Evolutionary conservation across 768 basidiomycete genomes (phyloP).

Genomic region (Suillus decipiens): DNA sequence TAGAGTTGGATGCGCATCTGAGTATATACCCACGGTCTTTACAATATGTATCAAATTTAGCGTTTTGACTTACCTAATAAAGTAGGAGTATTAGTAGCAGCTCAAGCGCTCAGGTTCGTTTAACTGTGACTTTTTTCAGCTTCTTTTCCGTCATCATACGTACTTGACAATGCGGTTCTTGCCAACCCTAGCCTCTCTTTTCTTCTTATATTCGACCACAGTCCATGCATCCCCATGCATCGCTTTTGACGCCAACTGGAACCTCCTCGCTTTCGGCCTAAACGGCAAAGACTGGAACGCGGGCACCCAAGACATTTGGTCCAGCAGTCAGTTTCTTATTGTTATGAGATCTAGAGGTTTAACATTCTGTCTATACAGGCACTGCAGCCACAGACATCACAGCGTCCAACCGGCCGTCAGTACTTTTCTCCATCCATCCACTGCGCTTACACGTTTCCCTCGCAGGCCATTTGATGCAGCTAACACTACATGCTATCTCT

Average conservation of each 20-base stretch:
- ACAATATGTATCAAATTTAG: background rate
- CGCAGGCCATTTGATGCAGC: conserved; percentile 63
- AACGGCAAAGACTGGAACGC: conserved; percentile 84
- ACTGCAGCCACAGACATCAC: conserved; percentile 65
- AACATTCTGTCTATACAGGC: conserved; percentile 20
- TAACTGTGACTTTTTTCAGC: background rate
- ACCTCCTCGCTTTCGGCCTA: conserved; percentile 84
- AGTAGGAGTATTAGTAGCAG: too few species aligned
- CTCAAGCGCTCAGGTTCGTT: background rate
- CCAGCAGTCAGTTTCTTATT: conserved; percentile 40
- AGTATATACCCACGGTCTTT: too few species aligned
- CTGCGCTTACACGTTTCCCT: conserved; percentile 3
- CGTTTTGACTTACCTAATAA: background rate
- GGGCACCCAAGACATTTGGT: conserved; percentile 72
- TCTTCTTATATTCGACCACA: conserved; percentile 37
- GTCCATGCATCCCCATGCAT: conserved; percentile 60
- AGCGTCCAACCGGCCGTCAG: conserved; percentile 72
- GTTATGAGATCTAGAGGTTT: conserved; percentile 1
- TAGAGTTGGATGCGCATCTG: background rate
- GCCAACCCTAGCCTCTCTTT: conserved; percentile 57
- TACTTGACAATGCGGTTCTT: conserved; percentile 33
- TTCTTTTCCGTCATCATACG: conserved; percentile 8
- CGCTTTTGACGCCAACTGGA: conserved; percentile 78
- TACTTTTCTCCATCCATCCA: conserved; percentile 5
- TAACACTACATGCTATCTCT: conserved; percentile 71